Percentiles rank a stretch among this genome's conserved stretches.
Evolutionary conservation across 768 basidiomycete species (phyloP).

Genomic region (Pholiota conissans): DNA sequence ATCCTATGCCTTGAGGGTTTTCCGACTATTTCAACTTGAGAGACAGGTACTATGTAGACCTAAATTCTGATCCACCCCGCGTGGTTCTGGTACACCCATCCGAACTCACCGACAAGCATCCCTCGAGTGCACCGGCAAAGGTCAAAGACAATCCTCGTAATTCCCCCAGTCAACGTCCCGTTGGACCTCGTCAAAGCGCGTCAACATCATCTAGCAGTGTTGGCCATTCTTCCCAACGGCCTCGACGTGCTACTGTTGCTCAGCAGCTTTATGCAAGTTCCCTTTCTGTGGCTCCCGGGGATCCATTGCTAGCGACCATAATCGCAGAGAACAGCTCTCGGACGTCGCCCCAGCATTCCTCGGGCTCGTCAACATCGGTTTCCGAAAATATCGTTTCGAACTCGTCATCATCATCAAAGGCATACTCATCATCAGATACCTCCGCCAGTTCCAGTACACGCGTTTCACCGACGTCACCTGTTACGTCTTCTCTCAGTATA

Average conservation of each 20-base stretch:
- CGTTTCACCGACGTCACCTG: constrained; percentile 20
- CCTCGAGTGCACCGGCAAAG: constrained; percentile 15
- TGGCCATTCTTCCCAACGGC: constrained; percentile 9
- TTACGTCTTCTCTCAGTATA: constrained; percentile 11
- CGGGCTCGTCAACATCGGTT: constrained; percentile 11
- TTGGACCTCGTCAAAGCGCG: constrained; percentile 15
- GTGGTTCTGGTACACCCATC: constrained; percentile 24
- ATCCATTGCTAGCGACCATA: background rate
- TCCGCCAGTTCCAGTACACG: background rate
- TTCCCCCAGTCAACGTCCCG: constrained; percentile 9
- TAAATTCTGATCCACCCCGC: constrained; percentile 22
- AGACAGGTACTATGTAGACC: constrained; percentile 29
- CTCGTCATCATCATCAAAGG: constrained; percentile 3
- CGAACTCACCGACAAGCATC: constrained; percentile 16
- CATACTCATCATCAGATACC: background rate
- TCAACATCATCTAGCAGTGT: constrained; percentile 7
- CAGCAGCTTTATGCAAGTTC: constrained; percentile 27
- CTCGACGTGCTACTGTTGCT: constrained; percentile 22
- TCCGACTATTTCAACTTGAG: background rate
- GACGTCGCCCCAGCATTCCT: constrained; percentile 1
- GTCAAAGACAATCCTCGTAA: constrained; percentile 6
- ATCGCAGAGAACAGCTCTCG: background rate
- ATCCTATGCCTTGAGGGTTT: background rate
- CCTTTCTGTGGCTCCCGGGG: constrained; percentile 2
- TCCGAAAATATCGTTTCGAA: constrained; percentile 10